A percentile compares a stretch with the other conserved stretches of the same genome.
Conservation (phyloP, 805 yeast genomes). For the Wickerhamomyces alni region DNA sequence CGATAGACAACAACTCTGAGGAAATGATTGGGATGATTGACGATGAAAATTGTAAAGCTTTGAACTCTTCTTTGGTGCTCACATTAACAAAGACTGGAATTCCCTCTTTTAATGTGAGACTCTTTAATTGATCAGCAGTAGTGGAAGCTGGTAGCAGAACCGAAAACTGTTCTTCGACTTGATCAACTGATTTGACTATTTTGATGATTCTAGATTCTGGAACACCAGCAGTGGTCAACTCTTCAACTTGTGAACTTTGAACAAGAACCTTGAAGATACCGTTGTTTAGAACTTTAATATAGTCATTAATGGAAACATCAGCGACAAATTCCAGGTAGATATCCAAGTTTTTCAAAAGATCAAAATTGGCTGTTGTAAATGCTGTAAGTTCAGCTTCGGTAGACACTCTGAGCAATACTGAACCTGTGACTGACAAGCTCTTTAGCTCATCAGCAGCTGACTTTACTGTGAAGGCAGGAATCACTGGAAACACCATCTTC, state of each 20-base stretch:
- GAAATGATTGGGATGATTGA: constrained; percentile 21
- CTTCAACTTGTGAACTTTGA: constrained; percentile 23
- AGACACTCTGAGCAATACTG: constrained; percentile 19
- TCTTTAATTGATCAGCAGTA: constrained; percentile 15
- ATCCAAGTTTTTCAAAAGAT: constrained; percentile 11
- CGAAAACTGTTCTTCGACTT: constrained; percentile 9
- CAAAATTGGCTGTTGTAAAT: constrained; percentile 12
- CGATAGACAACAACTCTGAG: constrained; percentile 15
- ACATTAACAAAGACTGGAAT: constrained; percentile 12
- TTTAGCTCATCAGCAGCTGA: constrained; percentile 5
- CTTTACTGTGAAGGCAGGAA: constrained; percentile 24
- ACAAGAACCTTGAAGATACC: constrained; percentile 51
- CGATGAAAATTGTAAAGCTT: constrained; percentile 15
- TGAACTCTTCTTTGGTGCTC: constrained; percentile 9
- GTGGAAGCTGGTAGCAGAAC: constrained; percentile 15
- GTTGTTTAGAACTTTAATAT: constrained; percentile 49
- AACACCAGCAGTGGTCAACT: constrained; percentile 40
- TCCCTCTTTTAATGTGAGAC: constrained; percentile 14
- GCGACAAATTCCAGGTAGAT: constrained; percentile 24
- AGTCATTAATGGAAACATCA: constrained; percentile 33
- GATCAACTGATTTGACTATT: constrained; percentile 6
- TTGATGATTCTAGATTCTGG: constrained; percentile 28
- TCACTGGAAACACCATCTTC: constrained; percentile 32
- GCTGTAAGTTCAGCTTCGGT: constrained; percentile 15
- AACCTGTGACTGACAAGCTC: constrained; percentile 22